Evolutionary conservation across 495 filamentous ascomycete genomes (phyloP).

Genomic region (Hypoxylon fuscum): DNA sequence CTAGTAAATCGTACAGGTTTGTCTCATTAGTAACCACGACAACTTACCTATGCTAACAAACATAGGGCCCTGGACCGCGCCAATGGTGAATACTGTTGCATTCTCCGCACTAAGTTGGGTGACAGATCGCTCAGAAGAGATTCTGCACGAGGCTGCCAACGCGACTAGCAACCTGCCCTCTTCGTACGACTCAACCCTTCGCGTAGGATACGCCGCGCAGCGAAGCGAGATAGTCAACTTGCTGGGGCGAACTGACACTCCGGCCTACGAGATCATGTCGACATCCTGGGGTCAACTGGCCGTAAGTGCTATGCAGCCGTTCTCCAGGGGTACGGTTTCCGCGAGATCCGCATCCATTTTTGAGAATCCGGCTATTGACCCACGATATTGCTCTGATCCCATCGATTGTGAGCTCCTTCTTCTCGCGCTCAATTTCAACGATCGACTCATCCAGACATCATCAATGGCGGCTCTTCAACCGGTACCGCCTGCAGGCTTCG

Average conservation of each 20-base stretch:
- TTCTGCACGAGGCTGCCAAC: constrained; percentile 34
- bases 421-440: constrained; percentile 48
- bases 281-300: constrained; percentile 51
- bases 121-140: constrained; percentile 18
- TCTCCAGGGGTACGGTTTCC: constrained; percentile 37
- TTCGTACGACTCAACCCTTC: constrained; percentile 47
- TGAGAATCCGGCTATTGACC: constrained; percentile 43
- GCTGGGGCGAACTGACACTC: constrained; percentile 46
- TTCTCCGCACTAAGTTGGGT: constrained; percentile 49
- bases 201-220: constrained; percentile 53
- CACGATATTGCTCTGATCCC: constrained; percentile 52
- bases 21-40: constrained; percentile 1
- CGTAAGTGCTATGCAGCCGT: constrained; percentile 40
- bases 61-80: constrained; percentile 53
- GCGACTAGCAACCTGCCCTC: constrained; percentile 42
- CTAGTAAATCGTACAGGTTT: constrained; percentile 47
- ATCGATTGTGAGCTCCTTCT: constrained; percentile 53
- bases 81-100: constrained; percentile 50
- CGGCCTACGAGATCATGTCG: constrained; percentile 52
- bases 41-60: constrained; percentile 13
- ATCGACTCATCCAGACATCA: constrained; percentile 45
- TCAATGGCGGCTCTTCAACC: constrained; percentile 47
- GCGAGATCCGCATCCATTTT: constrained; percentile 39
- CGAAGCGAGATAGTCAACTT: constrained; percentile 44
- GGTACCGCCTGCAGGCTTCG: constrained; percentile 38